phyloP scores from a whole-genome alignment of 2,329 filamentous ascomycete genomes.

The Pseudogymnoascus sp. region DNA sequence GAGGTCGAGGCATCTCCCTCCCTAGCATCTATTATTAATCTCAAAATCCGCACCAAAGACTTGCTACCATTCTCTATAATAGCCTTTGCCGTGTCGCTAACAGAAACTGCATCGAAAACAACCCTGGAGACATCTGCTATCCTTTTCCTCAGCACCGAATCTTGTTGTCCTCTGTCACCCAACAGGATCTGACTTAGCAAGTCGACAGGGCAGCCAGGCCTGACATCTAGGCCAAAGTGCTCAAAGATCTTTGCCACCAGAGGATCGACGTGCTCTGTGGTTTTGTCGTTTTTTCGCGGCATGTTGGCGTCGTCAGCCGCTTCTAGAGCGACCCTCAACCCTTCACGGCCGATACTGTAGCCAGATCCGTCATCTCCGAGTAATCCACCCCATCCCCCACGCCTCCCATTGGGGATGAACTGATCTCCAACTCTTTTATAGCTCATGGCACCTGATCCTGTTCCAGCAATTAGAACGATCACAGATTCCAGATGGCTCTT shows the following conservation, averaged over 20 bases:
- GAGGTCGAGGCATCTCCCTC: background rate
- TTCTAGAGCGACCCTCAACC: background rate
- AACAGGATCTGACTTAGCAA: background rate
- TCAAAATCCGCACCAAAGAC: background rate
- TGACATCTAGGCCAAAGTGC: background rate
- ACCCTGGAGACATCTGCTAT: background rate
- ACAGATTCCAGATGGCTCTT: constrained; percentile 17
- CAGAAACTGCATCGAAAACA: background rate
- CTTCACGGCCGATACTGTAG: constrained; percentile 30
- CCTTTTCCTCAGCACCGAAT: background rate
- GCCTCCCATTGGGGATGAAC: constrained; percentile 27
- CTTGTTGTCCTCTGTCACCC: background rate
- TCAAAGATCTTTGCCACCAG: background rate
- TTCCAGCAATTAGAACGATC: constrained; percentile 35
- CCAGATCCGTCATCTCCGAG: constrained; percentile 38
- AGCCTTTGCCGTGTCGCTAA: background rate
- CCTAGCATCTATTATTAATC: background rate
- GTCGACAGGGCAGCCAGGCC: background rate
- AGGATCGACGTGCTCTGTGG: background rate
- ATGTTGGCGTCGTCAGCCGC: background rate
- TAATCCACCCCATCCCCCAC: constrained; percentile 37
- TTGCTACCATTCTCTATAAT: background rate
- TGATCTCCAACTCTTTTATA: constrained; percentile 23
- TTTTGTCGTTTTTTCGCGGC: background rate
- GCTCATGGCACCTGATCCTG: constrained; percentile 35